A percentile compares a stretch with the other conserved stretches of the same genome.
phyloP scores from a whole-genome alignment of 306 rosid species.

The Fagus crenata region DNA sequence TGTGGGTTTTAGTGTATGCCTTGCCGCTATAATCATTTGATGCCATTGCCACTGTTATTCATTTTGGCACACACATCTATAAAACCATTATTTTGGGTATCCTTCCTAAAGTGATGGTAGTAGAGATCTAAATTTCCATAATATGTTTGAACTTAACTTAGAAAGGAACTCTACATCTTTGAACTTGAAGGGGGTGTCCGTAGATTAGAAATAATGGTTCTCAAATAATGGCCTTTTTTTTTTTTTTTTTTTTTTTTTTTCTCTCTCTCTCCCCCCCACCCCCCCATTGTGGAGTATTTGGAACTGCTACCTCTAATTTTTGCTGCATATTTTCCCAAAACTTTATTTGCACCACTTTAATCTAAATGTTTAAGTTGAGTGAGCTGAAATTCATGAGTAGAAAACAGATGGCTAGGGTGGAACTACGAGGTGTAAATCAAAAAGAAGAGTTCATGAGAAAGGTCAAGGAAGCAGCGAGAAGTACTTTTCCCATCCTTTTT shows the following conservation, averaged over 20 bases:
- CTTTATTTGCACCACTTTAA: background rate
- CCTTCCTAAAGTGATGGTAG: background rate
- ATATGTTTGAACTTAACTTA: background rate
- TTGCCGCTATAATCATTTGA: background rate
- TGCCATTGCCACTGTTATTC: background rate
- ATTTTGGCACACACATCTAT: background rate
- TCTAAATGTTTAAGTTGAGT: slow-evolving; percentile 5
- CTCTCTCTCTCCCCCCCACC: background rate
- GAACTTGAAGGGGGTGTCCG: background rate
- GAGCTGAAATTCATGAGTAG: slow-evolving; percentile 22
- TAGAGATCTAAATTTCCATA: background rate
- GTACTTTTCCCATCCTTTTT: slow-evolving; percentile 41
- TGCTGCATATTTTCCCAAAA: background rate
- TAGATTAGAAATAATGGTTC: background rate
- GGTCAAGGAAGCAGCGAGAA: slow-evolving; percentile 58
- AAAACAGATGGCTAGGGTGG: slow-evolving; percentile 64
- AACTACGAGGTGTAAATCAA: slow-evolving; percentile 53
- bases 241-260: slow-evolving; percentile 3
- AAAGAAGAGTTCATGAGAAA: slow-evolving; percentile 60
- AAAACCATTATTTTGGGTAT: background rate
- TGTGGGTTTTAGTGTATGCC: background rate
- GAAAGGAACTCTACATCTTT: background rate
- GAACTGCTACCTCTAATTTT: background rate
- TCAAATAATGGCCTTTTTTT: background rate
- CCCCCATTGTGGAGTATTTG: background rate